Evolutionary conservation across 148 eudicot species (phyloP).

Genomic region (Tetragonia tetragonoides): DNA sequence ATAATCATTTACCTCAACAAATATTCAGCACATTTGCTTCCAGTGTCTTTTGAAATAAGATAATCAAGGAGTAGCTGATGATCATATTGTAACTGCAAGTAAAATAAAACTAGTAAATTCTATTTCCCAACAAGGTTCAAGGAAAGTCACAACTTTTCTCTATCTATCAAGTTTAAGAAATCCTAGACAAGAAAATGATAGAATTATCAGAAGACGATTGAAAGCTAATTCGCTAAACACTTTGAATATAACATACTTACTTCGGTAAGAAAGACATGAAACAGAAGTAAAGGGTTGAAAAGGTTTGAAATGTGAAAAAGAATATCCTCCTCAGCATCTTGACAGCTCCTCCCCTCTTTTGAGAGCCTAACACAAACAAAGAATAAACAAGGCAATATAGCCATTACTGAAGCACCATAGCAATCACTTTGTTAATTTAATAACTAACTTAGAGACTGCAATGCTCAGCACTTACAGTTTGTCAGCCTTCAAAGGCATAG

Average conservation of each 20-base stretch:
- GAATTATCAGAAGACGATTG: background rate
- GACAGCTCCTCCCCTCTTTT: constrained; percentile 27
- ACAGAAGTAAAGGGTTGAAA: constrained; percentile 66
- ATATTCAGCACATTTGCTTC: constrained; percentile 80
- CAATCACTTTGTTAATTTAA: background rate
- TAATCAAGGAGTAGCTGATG: constrained; percentile 94
- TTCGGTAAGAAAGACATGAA: constrained; percentile 81
- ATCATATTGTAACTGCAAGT: constrained; percentile 80
- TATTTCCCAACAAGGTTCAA: background rate
- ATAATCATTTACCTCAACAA: constrained; percentile 54
- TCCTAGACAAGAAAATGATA: constrained; percentile 8
- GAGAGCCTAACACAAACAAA: constrained; percentile 32
- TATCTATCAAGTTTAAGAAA: background rate
- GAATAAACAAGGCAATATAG: constrained; percentile 18
- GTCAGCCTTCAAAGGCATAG: constrained; percentile 34
- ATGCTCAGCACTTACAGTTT: constrained; percentile 41
- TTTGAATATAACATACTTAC: constrained; percentile 34
- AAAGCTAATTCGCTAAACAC: background rate
- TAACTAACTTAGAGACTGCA: constrained; percentile 1
- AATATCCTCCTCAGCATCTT: constrained; percentile 38
- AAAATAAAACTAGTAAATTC: constrained; percentile 5
- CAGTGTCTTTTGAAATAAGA: constrained; percentile 86
- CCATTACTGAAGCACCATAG: background rate
- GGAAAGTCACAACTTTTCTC: background rate
- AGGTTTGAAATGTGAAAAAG: constrained; percentile 53